Conservation (phyloP, 345 rosid genomes). For the Eucalyptus fibrosa region DNA sequence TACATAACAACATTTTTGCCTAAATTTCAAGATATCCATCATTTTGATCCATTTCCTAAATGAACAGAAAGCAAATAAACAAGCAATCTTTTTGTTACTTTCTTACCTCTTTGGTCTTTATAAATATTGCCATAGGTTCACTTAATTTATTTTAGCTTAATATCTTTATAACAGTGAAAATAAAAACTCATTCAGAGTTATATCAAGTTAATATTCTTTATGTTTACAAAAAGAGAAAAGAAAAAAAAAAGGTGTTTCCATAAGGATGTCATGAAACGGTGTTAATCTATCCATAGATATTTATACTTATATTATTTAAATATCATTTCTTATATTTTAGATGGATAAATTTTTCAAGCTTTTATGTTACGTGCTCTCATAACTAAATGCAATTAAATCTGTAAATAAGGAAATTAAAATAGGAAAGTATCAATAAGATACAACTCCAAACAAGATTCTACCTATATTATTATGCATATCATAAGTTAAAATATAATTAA, state of each 20-base stretch:
- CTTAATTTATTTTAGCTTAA: background rate
- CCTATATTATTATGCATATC: background rate
- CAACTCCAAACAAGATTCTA: background rate
- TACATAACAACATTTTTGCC: background rate
- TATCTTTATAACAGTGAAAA: background rate
- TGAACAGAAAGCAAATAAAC: background rate
- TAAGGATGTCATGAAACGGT: background rate
- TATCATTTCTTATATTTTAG: background rate
- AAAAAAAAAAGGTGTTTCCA: background rate
- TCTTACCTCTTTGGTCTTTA: background rate
- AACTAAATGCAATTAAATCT: background rate
- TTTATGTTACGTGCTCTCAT: background rate
- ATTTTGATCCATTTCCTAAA: background rate
- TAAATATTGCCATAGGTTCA: background rate
- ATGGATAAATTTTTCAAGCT: background rate
- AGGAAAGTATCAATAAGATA: background rate
- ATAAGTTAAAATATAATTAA: background rate
- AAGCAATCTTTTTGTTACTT: rapidly evolving
- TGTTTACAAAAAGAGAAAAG: rapidly evolving
- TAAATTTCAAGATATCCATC: rapidly evolving
- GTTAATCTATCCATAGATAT: background rate
- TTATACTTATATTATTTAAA: background rate
- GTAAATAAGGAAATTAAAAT: background rate
- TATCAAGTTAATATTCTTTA: rapidly evolving
- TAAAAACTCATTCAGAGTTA: background rate